phyloP scores from a whole-genome alignment of 148 eudicot genomes.

The Amaranthus cruentus region DNA sequence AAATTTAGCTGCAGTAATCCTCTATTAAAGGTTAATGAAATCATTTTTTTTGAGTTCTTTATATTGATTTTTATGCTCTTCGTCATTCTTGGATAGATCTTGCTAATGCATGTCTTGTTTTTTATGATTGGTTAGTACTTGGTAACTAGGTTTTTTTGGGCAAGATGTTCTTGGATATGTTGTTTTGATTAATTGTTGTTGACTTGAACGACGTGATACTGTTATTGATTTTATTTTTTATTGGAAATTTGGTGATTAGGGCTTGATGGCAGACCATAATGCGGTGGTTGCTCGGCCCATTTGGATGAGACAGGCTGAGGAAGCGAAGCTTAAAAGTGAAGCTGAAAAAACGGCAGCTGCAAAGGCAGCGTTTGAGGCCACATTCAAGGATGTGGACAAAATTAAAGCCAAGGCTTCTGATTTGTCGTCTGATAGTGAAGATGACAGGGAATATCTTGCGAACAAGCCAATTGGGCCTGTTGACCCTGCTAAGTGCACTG shows the following conservation, averaged over 20 bases:
- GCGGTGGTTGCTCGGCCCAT: constrained; percentile 56
- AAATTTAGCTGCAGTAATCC: too few relatives aligned
- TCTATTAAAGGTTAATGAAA: too few relatives aligned
- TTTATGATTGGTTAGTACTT: too few relatives aligned
- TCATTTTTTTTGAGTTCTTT: too few relatives aligned
- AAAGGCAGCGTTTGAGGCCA: constrained; percentile 95
- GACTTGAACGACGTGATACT: not conserved
- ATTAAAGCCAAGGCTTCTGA: constrained; percentile 30
- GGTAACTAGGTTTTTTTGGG: too few relatives aligned
- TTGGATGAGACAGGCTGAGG: constrained; percentile 95
- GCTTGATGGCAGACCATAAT: constrained; percentile 69
- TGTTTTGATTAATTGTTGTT: not conserved
- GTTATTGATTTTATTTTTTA: not conserved
- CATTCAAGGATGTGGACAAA: constrained; percentile 69
- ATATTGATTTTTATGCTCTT: too few relatives aligned
- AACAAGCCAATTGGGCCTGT: constrained; percentile 77
- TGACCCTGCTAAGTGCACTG: constrained; percentile 80
- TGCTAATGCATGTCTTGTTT: too few relatives aligned
- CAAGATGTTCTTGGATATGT: too few relatives aligned
- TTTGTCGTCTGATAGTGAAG: constrained; percentile 60
- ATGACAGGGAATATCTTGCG: constrained; percentile 44
- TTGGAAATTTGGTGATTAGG: constrained; percentile 20
- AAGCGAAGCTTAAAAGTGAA: constrained; percentile 87
- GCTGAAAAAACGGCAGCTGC: constrained; percentile 93
- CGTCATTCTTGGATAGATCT: too few relatives aligned